Conservation (phyloP, 2,329 filamentous ascomycete genomes). For the Nannizzia gypsea region DNA sequence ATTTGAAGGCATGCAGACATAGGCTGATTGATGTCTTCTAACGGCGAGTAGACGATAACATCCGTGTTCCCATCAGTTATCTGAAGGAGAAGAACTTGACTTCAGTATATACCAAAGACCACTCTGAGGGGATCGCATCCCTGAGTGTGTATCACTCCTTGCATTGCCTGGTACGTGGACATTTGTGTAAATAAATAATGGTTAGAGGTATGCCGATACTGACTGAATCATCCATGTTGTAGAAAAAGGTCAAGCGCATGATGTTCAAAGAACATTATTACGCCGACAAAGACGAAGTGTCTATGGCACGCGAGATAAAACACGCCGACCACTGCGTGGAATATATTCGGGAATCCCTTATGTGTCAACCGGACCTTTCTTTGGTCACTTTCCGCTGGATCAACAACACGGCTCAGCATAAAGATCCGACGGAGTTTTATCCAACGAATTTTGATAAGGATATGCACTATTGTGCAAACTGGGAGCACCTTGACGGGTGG, state of each 20-base stretch:
- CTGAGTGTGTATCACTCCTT: not conserved
- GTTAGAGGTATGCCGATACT: not conserved
- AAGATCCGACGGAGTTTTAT: not conserved
- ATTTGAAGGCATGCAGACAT: not conserved
- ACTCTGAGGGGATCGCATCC: not conserved
- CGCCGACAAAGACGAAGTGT: not conserved
- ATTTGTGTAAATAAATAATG: too few relatives aligned
- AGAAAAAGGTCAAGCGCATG: conserved; percentile 1
- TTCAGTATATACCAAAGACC: not conserved
- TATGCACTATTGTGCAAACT: not conserved
- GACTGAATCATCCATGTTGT: not conserved
- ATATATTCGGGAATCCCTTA: not conserved
- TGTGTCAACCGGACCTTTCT: not conserved
- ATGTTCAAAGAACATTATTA: conserved; percentile 1
- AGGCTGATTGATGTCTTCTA: not conserved
- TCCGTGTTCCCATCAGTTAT: not conserved
- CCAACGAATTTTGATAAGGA: not conserved
- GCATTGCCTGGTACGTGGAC: not conserved
- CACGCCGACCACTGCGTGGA: conserved; percentile 1
- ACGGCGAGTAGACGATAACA: not conserved
- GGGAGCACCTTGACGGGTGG: not conserved
- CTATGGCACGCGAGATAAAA: not conserved
- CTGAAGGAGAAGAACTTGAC: conserved; percentile 1
- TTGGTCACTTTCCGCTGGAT: not conserved
- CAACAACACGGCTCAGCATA: not conserved